phyloP scores from a whole-genome alignment of 2,329 filamentous ascomycete species.

The Myriosclerotinia scirpicola region DNA sequence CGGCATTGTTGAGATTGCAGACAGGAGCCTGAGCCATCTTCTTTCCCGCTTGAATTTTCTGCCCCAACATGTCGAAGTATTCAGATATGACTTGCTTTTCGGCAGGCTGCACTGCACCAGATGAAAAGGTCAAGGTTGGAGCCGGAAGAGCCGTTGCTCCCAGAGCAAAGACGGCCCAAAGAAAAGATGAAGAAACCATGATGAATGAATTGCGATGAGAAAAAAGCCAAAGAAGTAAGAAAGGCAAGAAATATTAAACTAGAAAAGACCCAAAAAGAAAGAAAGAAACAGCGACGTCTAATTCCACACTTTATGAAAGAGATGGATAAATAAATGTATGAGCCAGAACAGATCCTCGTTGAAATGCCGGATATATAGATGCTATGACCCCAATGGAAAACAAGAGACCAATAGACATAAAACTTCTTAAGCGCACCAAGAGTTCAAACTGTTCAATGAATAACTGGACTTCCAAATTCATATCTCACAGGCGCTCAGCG shows the following conservation, averaged over 20 bases:
- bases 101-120: slow-evolving; percentile 29
- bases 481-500: slow-evolving; percentile 14
- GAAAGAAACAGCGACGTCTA: background rate
- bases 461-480: slow-evolving; percentile 17
- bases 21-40: slow-evolving; percentile 45
- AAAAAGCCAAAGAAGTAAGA: background rate
- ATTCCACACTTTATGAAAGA: slow-evolving; percentile 14
- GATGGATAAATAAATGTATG: background rate
- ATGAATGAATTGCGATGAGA: background rate
- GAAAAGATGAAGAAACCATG: slow-evolving; percentile 22
- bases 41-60: slow-evolving; percentile 53
- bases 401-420: slow-evolving; percentile 11
- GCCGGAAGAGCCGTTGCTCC: slow-evolving; percentile 46
- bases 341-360: background rate
- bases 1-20: slow-evolving; percentile 56
- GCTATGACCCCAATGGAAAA: slow-evolving; percentile 6
- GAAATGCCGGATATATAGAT: slow-evolving; percentile 19
- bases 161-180: slow-evolving; percentile 49
- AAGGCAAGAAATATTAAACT: slow-evolving; percentile 9
- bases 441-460: slow-evolving; percentile 11
- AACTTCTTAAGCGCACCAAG: slow-evolving; percentile 20
- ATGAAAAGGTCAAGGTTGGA: slow-evolving; percentile 34
- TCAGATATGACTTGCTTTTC: slow-evolving; percentile 49
- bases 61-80: slow-evolving; percentile 61
- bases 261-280: slow-evolving; percentile 8